A percentile compares a stretch with the other conserved stretches of the same genome.
Evolutionary conservation across 345 rosid species (phyloP).

Genomic region (Populus tremula): DNA sequence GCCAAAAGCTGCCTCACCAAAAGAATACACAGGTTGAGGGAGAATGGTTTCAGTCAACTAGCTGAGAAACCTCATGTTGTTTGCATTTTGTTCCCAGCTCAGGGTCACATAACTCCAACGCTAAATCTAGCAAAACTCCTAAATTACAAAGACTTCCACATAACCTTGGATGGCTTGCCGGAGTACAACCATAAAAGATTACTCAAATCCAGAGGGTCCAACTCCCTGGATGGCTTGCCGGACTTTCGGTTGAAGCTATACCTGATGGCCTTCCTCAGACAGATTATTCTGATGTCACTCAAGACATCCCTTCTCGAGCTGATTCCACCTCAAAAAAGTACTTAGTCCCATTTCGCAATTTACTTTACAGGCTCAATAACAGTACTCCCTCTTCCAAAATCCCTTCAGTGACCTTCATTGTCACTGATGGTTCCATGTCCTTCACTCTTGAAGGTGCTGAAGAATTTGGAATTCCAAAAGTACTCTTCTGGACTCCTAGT

Average conservation of each 20-base stretch:
- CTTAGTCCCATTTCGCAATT: background rate
- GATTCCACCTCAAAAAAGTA: background rate
- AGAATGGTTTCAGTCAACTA: too few species aligned
- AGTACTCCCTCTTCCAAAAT: background rate
- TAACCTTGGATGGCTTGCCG: conserved; percentile 36
- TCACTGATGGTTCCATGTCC: background rate
- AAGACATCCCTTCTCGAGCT: background rate
- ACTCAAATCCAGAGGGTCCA: background rate
- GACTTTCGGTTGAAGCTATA: background rate
- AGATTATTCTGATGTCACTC: background rate
- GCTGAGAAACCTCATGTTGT: conserved; percentile 18
- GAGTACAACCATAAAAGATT: background rate
- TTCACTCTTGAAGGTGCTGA: background rate
- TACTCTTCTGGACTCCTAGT: background rate
- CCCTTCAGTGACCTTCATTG: background rate
- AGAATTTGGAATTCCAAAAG: background rate
- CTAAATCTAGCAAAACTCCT: conserved; percentile 32
- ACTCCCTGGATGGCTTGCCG: background rate
- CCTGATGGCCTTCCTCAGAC: background rate
- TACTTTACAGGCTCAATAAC: background rate
- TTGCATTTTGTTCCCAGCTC: conserved; percentile 34
- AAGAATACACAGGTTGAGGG: too few species aligned
- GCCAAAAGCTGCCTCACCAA: too few species aligned
- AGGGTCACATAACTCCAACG: conserved; percentile 36
- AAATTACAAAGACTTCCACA: conserved; percentile 32